Evolutionary conservation across 2,329 filamentous ascomycete species (phyloP).

Genomic region (Penicillium hordei): DNA sequence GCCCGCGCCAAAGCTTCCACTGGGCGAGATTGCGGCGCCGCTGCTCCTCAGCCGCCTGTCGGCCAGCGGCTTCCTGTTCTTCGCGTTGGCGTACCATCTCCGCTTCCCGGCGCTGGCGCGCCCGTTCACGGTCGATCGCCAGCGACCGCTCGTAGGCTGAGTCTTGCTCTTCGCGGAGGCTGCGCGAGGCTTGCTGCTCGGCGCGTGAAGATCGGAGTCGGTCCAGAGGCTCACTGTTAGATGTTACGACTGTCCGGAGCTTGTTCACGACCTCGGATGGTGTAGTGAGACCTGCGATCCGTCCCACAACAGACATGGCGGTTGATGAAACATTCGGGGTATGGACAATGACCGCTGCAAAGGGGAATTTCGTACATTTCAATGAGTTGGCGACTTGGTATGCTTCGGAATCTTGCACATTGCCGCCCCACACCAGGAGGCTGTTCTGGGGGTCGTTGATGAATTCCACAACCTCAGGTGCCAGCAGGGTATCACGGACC

Average conservation of each 20-base stretch:
- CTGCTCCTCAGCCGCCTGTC: constrained; percentile 61
- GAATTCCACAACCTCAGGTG: constrained; percentile 70
- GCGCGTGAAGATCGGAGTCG: constrained; percentile 72
- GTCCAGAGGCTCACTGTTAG: constrained; percentile 73
- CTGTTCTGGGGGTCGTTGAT: constrained; percentile 74
- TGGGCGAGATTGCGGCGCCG: constrained; percentile 57
- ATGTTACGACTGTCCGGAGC: constrained; percentile 69
- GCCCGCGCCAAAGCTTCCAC: constrained; percentile 80
- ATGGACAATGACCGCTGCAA: constrained; percentile 80
- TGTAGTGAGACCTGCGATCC: constrained; percentile 70
- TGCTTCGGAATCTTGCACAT: constrained; percentile 87
- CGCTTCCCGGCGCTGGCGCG: constrained; percentile 72
- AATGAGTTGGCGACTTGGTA: constrained; percentile 90
- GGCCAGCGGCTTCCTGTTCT: constrained; percentile 66
- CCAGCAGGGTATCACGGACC: constrained; percentile 76
- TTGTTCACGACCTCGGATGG: constrained; percentile 72
- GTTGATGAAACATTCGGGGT: constrained; percentile 81
- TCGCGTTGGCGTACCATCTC: constrained; percentile 62
- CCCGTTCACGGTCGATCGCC: constrained; percentile 82
- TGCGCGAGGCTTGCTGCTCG: constrained; percentile 78
- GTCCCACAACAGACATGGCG: constrained; percentile 85
- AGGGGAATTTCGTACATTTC: constrained; percentile 89
- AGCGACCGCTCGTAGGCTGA: constrained; percentile 90
- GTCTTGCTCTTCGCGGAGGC: constrained; percentile 82
- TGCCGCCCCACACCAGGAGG: constrained; percentile 88